Conservation (phyloP, 169 alveolate species). For the Eimeria sp. region DNA sequence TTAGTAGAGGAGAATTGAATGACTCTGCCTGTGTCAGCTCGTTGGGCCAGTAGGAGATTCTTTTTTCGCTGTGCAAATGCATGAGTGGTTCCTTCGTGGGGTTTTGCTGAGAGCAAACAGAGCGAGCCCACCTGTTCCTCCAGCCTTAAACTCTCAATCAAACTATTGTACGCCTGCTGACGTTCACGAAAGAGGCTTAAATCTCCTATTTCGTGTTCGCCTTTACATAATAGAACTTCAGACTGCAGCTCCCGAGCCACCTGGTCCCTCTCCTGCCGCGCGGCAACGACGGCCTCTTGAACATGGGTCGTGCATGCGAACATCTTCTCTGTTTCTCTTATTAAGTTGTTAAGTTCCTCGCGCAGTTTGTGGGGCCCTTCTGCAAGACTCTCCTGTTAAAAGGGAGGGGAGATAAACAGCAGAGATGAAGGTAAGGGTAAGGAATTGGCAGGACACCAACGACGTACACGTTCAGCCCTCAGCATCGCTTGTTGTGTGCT, state of each 20-base stretch:
- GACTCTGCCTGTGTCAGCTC: not conserved
- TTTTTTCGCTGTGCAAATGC: not conserved
- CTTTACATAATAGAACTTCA: not conserved
- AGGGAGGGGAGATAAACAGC: not conserved
- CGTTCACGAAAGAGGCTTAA: not conserved
- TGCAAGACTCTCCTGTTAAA: not conserved
- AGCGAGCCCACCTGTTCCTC: slow-evolving; percentile 5
- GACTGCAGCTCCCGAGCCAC: not conserved
- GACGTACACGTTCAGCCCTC: not conserved
- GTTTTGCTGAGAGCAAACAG: too few species aligned
- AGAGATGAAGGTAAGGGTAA: not conserved
- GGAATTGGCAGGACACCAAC: not conserved
- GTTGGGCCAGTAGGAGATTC: not conserved
- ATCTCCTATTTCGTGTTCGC: not conserved
- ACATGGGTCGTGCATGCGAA: not conserved
- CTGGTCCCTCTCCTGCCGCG: not conserved
- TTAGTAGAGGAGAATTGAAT: not conserved
- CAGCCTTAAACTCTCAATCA: not conserved
- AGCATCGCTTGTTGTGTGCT: not conserved
- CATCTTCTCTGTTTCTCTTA: not conserved
- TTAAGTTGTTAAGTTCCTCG: not conserved
- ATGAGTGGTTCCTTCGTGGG: not conserved
- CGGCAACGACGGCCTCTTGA: not conserved
- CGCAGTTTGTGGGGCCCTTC: not conserved
- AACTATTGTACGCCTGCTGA: not conserved